Evolutionary conservation across 208 protist species (phyloP), one percentile per base, ranked within the genome.

Genomic region (Wallacemonas sp.): DNA sequence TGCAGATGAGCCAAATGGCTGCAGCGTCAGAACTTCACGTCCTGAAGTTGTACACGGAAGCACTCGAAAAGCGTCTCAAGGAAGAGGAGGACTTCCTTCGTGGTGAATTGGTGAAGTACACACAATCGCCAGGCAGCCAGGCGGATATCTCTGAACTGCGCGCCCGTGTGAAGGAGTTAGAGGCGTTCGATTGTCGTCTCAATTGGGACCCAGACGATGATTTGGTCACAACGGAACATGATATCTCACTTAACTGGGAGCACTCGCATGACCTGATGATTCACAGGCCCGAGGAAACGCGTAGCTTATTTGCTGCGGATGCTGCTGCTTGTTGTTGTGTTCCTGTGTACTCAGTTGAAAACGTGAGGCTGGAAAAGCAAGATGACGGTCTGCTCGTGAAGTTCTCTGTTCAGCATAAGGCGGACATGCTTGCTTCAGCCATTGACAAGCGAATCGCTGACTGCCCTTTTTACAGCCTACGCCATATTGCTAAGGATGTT

Each of bases 211-310:
- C 39, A 0, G 26, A 58, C 17, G 48, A 55, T 3, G 45, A 55
- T 10, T 19, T 64, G 26, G 70, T 85, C 8, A 42, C 52, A 19
- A 83, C 79, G n/a, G 74, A 66, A 32, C 77, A 90, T 46, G 55
- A 38, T 1, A 52, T 64, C 32, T 45, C 45, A 10, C 80, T 90
- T 63, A 9, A 64, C 0, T 90, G 73, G 70, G 46, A 63, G 13
- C 63, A 54, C 9, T 65, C 71, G 15, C 52, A 68, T 36, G 42
- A 48, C 0, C 57, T 90, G 9, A 12, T 83, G 17, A 53, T 42
- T 21, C 71, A 80, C 48, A 83, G 77, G 15, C 78, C 79, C 1
- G 79, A 90, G 42, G 78, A 90, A 38, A 62, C 73, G 15, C 61
- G 73, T 6, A 50, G 48, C 8, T 52, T 73, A 19, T 73, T 80